Conservation (phyloP, 495 filamentous ascomycete genomes). For the Trichoderma erinaceum region DNA sequence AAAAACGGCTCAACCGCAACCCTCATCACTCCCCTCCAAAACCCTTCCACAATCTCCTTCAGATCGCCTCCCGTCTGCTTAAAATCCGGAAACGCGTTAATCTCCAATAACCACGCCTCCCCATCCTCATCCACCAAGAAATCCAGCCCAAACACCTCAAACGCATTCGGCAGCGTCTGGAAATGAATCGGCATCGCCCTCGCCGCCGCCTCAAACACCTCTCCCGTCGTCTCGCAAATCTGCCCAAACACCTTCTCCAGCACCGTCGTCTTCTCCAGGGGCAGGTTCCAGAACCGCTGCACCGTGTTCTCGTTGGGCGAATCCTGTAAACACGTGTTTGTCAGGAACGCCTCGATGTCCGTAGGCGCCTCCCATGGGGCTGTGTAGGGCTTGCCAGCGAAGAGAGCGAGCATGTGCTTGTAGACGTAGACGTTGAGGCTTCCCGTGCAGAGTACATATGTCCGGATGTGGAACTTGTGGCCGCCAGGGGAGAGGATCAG, state of each 20-base stretch:
- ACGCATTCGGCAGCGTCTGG: slow-evolving; percentile 77
- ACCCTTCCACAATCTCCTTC: slow-evolving; percentile 59
- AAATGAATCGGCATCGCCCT: slow-evolving; percentile 81
- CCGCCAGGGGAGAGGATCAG: slow-evolving; percentile 60
- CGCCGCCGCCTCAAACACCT: slow-evolving; percentile 79
- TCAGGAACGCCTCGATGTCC: slow-evolving; percentile 59
- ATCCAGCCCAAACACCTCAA: slow-evolving; percentile 89
- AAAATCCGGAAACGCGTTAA: slow-evolving; percentile 97
- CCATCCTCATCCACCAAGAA: slow-evolving; percentile 70
- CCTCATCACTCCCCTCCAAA: slow-evolving; percentile 69
- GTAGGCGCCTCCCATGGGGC: slow-evolving; percentile 30
- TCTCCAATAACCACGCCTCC: slow-evolving; percentile 70
- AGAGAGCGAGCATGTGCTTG: slow-evolving; percentile 83
- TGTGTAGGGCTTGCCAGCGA: slow-evolving; percentile 64
- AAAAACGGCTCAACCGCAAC: slow-evolving; percentile 48
- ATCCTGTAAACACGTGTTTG: slow-evolving; percentile 90
- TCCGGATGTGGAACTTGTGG: slow-evolving; percentile 90
- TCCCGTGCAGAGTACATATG: slow-evolving; percentile 79
- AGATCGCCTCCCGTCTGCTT: slow-evolving; percentile 75
- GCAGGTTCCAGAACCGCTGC: slow-evolving; percentile 63
- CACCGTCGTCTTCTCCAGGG: slow-evolving; percentile 20
- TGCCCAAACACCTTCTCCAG: slow-evolving; percentile 61
- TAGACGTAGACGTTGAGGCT: slow-evolving; percentile 80
- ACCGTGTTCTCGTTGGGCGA: slow-evolving; percentile 41
- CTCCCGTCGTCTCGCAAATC: slow-evolving; percentile 64